Percentiles rank a stretch among this genome's conserved stretches.
Evolutionary conservation across 1,284 basidiomycete species (phyloP).

Genomic region (Mycosarcoma mackinlayi): DNA sequence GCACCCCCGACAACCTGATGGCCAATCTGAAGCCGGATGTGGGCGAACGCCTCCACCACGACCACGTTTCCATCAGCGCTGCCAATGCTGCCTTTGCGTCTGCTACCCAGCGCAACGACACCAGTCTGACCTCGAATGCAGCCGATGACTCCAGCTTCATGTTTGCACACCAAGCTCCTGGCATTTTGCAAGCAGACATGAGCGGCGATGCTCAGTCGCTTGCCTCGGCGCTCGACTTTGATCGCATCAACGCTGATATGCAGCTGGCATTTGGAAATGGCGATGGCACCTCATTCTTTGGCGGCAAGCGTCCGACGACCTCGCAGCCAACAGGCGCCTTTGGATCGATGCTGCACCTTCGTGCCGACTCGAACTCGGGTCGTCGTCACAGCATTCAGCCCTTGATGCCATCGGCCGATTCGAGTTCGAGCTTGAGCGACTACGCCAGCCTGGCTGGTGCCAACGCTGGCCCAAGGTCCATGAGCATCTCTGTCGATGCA

Average conservation of each 20-base stretch:
- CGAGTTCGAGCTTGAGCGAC: slow-evolving; percentile 28
- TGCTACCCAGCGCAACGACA: slow-evolving; percentile 29
- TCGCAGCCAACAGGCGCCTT: slow-evolving; percentile 9
- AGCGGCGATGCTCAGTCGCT: slow-evolving; percentile 38
- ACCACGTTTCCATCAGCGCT: slow-evolving; percentile 38
- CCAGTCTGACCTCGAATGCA: slow-evolving; percentile 5
- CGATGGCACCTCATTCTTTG: slow-evolving; percentile 17
- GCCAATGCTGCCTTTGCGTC: slow-evolving; percentile 51
- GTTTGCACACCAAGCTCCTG: slow-evolving; percentile 30
- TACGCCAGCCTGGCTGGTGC: slow-evolving; percentile 19
- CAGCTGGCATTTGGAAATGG: slow-evolving; percentile 14
- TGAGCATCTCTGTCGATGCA: slow-evolving; percentile 43
- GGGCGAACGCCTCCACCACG: slow-evolving; percentile 29
- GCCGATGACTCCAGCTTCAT: slow-evolving; percentile 19
- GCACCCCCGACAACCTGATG: slow-evolving; percentile 49
- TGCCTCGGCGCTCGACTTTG: slow-evolving; percentile 45
- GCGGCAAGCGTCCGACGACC: slow-evolving; percentile 38
- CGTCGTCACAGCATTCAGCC: slow-evolving; percentile 61
- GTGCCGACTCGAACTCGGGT: slow-evolving; percentile 39
- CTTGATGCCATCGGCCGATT: slow-evolving; percentile 43
- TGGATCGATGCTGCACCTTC: slow-evolving; percentile 28
- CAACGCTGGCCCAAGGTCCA: slow-evolving; percentile 26
- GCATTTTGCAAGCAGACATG: slow-evolving; percentile 22
- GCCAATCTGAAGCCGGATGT: slow-evolving; percentile 10
- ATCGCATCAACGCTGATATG: slow-evolving; percentile 35